Evolutionary conservation across 1,284 basidiomycete species (phyloP), one percentile per base, ranked within the genome.

Genomic region (Tilletia horrida): DNA sequence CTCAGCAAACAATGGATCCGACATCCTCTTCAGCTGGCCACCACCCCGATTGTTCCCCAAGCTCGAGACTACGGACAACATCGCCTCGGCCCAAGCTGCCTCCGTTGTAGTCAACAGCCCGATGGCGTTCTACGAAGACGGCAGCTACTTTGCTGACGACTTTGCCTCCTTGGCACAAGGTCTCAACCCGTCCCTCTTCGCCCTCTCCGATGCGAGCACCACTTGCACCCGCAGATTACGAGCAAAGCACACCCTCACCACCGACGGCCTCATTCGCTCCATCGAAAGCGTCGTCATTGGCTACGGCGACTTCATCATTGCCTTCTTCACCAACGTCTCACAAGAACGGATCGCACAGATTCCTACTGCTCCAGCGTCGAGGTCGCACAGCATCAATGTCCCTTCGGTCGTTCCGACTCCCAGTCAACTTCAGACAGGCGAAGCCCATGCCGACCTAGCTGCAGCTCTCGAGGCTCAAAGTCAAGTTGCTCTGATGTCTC

Each of bases 271-370:
- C 82, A 76, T 82, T 43, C 77, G 84, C 21, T 86, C 89, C 76
- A 88, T 95, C 63, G 90, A 92, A 78, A 92, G 90, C 81, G 90
- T 95, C 69, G 92, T 93, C 83, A 93, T 95, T 82, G 92, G 92
- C 72, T 92, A 95, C 86, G 93, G 92, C 87, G 83, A 81, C 85
- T 84, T 85, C 71, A 81, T 83, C 13, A 82, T 85, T 50, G 83
- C 84, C 2, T 84, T 83, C 71, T 84, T 84, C 71, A 80, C 83
- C 72, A 84, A 82, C 47, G 21, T 48, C 44, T 27, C 23, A 2
- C 40, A 64, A 31, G 25, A 29, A 21, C 14, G n/a, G 21, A 48
- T 64, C 14, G 9, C 63, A 3, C 35, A 42, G 18, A 16, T 43
- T 29, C 21, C 52, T 7, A 8, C 25, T 14, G 43, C 63, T 2